phyloP scores from a whole-genome alignment of 108 stramenopile genomes.

The Nitzschia inconspicua region DNA sequence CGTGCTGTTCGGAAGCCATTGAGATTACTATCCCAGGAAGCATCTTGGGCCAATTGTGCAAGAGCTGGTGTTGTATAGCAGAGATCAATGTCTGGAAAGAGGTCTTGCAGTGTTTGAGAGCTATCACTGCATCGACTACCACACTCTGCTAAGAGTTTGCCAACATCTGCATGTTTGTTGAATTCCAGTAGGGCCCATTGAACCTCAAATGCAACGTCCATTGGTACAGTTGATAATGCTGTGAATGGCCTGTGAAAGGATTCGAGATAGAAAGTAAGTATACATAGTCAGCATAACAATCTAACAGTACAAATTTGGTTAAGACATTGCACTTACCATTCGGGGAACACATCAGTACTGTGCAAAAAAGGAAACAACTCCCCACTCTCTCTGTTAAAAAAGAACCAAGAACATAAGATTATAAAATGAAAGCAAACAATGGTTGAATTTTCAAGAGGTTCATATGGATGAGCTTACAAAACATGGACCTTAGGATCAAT shows the following conservation, averaged over 20 bases:
- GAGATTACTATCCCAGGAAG: slow-evolving; percentile 15
- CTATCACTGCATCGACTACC: neutral
- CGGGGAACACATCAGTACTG: slow-evolving; percentile 28
- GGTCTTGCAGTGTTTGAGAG: neutral
- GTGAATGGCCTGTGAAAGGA: too few relatives aligned
- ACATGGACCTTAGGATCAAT: slow-evolving; percentile 9
- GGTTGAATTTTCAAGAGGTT: neutral
- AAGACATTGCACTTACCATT: too few relatives aligned
- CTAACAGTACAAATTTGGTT: too few relatives aligned
- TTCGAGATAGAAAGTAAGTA: too few relatives aligned
- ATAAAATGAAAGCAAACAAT: neutral
- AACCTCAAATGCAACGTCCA: slow-evolving; percentile 1
- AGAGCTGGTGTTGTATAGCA: slow-evolving; percentile 6
- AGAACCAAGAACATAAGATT: too few relatives aligned
- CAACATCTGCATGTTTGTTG: neutral
- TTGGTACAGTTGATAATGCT: neutral
- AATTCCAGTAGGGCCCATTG: slow-evolving; percentile 14
- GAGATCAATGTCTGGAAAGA: neutral
- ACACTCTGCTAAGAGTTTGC: too few relatives aligned
- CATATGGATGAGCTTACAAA: neutral
- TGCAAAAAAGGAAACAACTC: slow-evolving; percentile 32
- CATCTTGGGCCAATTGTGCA: neutral
- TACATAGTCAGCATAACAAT: too few relatives aligned
- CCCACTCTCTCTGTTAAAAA: too few relatives aligned
- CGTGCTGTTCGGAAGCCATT: slow-evolving; percentile 33